A percentile compares a stretch with the other conserved stretches of the same genome.
These are phyloP conservation scores for Oryza brachyantha DNA, from an alignment of 176 grass and related monocot genomes.

Conservation along the genomic window DNA sequence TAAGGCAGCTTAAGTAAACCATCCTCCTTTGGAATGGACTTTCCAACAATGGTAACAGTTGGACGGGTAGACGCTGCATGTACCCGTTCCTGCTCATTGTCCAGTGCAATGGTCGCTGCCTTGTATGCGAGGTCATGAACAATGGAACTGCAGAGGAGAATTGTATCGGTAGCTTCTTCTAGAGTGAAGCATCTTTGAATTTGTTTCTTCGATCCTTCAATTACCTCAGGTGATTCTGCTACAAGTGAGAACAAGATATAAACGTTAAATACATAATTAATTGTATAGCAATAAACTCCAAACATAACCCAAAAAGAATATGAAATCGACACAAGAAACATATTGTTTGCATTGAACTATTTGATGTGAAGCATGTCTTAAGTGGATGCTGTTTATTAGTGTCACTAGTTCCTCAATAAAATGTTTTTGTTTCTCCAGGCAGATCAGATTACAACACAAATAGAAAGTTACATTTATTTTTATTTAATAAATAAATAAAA, in stretches of 20 bases:
- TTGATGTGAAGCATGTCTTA: background rate
- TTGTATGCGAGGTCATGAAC: conserved; percentile 77
- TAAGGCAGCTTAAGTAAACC: conserved; percentile 32
- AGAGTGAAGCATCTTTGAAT: conserved; percentile 72
- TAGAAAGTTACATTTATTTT: background rate
- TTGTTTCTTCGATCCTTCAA: conserved; percentile 48
- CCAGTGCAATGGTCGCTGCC: conserved; percentile 70
- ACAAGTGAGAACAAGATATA: conserved; percentile 17
- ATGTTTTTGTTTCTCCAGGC: conserved; percentile 1
- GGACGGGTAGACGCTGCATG: conserved; percentile 9
- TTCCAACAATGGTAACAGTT: conserved; percentile 43
- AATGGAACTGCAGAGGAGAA: conserved; percentile 89
- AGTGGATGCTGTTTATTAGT: background rate
- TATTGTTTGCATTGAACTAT: background rate
- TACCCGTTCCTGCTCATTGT: conserved; percentile 45
- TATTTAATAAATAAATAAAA: background rate
- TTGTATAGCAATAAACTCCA: background rate
- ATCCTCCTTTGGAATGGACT: conserved; percentile 37
- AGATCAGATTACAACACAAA: background rate
- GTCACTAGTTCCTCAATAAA: conserved; percentile 1
- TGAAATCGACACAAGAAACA: background rate
- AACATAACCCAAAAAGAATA: background rate
- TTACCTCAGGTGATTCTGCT: conserved; percentile 37
- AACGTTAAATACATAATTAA: conserved; percentile 19
- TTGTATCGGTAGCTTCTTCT: conserved; percentile 81